Percentiles rank a stretch among this genome's conserved stretches.
Conservation (phyloP, 345 rosid genomes). For the Populus simonii region DNA sequence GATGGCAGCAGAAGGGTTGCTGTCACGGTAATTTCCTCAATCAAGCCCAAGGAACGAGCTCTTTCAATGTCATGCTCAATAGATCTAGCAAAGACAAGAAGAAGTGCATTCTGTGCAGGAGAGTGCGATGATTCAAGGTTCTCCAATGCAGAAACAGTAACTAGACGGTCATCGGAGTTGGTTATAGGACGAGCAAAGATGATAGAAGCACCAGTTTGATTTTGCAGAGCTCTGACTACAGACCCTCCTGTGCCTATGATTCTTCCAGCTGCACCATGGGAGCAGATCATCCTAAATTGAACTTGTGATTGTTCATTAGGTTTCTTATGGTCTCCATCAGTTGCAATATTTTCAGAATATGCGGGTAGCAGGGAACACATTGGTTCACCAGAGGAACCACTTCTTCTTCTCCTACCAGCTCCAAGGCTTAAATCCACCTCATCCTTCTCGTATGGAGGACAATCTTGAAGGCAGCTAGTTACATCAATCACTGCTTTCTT, state of each 20-base stretch:
- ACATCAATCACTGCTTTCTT: constrained; percentile 62
- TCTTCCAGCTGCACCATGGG: constrained; percentile 49
- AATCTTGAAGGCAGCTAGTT: constrained; percentile 39
- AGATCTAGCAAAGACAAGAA: constrained; percentile 57
- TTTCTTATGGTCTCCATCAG: constrained; percentile 14
- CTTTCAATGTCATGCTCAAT: constrained; percentile 46
- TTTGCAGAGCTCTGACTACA: constrained; percentile 50
- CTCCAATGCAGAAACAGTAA: constrained; percentile 28
- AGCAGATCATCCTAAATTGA: constrained; percentile 50
- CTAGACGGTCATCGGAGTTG: constrained; percentile 1
- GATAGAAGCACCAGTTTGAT: constrained; percentile 61
- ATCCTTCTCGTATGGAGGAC: constrained; percentile 29
- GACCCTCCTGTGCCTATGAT: constrained; percentile 65
- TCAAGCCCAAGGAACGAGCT: constrained; percentile 26
- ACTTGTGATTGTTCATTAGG: constrained; percentile 29
- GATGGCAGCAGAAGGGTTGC: constrained; percentile 52
- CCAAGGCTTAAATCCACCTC: constrained; percentile 3
- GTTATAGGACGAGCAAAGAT: constrained; percentile 24
- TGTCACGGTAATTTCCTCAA: constrained; percentile 35
- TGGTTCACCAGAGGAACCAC: constrained; percentile 27
- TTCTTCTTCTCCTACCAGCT: constrained; percentile 30
- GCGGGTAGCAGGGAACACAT: constrained; percentile 36
- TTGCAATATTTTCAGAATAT: constrained; percentile 16
- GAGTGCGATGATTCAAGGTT: constrained; percentile 47
- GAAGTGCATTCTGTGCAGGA: constrained; percentile 56